Evolutionary conservation across 805 yeast species (phyloP).

Genomic region (Candida boidinii): DNA sequence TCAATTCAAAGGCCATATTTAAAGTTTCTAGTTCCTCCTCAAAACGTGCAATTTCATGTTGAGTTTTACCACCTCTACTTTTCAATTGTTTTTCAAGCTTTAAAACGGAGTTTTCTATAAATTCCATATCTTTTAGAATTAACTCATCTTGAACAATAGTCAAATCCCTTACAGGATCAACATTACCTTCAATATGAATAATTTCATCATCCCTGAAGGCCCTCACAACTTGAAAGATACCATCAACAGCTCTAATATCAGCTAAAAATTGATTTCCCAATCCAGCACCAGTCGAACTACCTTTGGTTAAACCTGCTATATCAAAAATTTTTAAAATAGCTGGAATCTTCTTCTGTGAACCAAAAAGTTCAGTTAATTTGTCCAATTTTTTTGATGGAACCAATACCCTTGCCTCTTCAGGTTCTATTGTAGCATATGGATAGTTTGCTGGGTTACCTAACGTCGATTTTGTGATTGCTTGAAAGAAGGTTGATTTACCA

Average conservation of each 20-base stretch:
- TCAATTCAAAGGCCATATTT: slow-evolving; percentile 63
- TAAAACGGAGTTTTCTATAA: slow-evolving; percentile 52
- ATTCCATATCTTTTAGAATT: slow-evolving; percentile 59
- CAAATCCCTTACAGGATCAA: slow-evolving; percentile 57
- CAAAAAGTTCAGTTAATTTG: slow-evolving; percentile 36
- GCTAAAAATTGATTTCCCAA: slow-evolving; percentile 66
- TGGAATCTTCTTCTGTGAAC: slow-evolving; percentile 43
- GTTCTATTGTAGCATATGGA: slow-evolving; percentile 97
- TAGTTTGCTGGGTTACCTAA: slow-evolving; percentile 96
- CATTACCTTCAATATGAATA: slow-evolving; percentile 56
- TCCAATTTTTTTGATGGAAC: slow-evolving; percentile 46
- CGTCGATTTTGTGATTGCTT: slow-evolving; percentile 88
- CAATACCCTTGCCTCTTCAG: slow-evolving; percentile 84
- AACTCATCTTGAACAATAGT: slow-evolving; percentile 59
- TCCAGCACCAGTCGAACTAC: slow-evolving; percentile 60
- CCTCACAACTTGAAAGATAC: slow-evolving; percentile 60
- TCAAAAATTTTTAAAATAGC: slow-evolving; percentile 53
- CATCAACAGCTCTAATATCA: slow-evolving; percentile 65
- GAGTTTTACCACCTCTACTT: slow-evolving; percentile 79
- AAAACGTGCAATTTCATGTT: slow-evolving; percentile 47
- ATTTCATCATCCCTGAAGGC: slow-evolving; percentile 58
- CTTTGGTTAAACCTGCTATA: slow-evolving; percentile 63
- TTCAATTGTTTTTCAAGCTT: slow-evolving; percentile 66
- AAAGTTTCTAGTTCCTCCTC: slow-evolving; percentile 81
- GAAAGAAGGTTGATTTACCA: slow-evolving; percentile 96